These are phyloP conservation scores for Rhinocladiella similis DNA, from an alignment of 2,329 filamentous ascomycete species.

Conservation along the genomic window DNA sequence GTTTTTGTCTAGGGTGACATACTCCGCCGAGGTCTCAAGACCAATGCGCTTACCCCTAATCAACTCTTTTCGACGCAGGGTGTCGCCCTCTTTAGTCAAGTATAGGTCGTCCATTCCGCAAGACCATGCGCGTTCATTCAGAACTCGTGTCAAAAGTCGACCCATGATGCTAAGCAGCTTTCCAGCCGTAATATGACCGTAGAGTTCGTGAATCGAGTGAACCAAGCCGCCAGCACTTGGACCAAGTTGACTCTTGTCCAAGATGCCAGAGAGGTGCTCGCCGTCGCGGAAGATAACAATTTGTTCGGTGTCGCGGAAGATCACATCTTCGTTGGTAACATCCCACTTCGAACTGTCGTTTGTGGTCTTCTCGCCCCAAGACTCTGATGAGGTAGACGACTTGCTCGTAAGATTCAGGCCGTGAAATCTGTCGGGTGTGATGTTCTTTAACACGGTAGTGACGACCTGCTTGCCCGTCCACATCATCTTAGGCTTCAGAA, in stretches of 20 bases:
- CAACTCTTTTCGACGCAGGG: conserved; percentile 67
- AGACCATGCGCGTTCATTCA: conserved; percentile 93
- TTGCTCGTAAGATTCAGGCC: conserved; percentile 78
- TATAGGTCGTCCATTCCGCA: conserved; percentile 96
- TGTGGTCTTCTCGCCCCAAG: conserved; percentile 65
- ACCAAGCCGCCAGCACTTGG: conserved; percentile 83
- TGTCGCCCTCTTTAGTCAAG: conserved; percentile 78
- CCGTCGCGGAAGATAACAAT: conserved; percentile 81
- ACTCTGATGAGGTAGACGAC: conserved; percentile 72
- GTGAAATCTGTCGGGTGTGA: conserved; percentile 73
- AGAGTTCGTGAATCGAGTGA: conserved; percentile 89
- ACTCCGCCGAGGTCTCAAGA: conserved; percentile 77
- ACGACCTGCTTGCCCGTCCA: conserved; percentile 99
- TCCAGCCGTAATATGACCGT: conserved; percentile 83
- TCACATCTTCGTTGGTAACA: conserved; percentile 20
- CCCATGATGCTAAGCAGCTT: conserved; percentile 87
- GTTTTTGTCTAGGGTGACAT: conserved; percentile 75
- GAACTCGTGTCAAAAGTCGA: conserved; percentile 80
- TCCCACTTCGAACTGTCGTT: conserved; percentile 45
- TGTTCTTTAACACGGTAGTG: conserved; percentile 89
- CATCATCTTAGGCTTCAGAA: conserved; percentile 75
- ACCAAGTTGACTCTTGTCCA: conserved; percentile 95
- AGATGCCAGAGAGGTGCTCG: conserved; percentile 83
- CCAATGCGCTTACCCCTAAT: conserved; percentile 68
- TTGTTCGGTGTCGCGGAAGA: conserved; percentile 64